phyloP scores from a whole-genome alignment of 495 filamentous ascomycete species.

The Penicillium soppii region DNA sequence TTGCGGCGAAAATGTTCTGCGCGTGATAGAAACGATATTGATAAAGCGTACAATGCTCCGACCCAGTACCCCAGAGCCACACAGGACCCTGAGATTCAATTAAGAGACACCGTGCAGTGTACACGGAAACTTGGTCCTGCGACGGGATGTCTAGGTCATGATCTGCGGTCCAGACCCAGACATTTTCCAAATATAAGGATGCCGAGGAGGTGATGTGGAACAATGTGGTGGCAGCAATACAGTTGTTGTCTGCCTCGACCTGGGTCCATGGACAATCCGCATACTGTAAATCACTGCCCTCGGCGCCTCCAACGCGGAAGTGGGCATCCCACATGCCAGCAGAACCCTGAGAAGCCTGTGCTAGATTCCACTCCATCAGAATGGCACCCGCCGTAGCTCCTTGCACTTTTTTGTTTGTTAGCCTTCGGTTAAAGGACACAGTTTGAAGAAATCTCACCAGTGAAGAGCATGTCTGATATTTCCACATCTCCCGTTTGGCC shows the following conservation, averaged over 20 bases:
- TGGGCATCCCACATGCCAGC: too few relatives aligned
- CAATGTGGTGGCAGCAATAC: conserved; percentile 54
- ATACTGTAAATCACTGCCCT: conserved; percentile 6
- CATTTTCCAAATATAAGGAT: conserved; percentile 58
- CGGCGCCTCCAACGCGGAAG: conserved; percentile 28
- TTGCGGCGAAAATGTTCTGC: background rate
- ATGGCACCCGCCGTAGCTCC: conserved; percentile 62
- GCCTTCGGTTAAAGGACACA: too few relatives aligned
- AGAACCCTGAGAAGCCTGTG: too few relatives aligned
- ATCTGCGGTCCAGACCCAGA: conserved; percentile 9
- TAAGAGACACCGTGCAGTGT: background rate
- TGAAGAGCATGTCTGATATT: too few relatives aligned
- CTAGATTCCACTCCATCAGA: conserved; percentile 59
- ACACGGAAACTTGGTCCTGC: background rate
- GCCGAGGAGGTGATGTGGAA: conserved; percentile 52
- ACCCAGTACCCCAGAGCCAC: background rate
- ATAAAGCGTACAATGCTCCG: background rate
- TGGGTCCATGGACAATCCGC: too few relatives aligned
- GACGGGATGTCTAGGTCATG: background rate
- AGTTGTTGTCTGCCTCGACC: too few relatives aligned
- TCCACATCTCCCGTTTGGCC: too few relatives aligned
- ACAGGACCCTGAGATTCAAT: background rate
- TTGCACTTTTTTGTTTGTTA: too few relatives aligned
- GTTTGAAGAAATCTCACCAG: too few relatives aligned
- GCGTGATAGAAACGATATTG: background rate